These are phyloP conservation scores for Trichoderma polysporum DNA, from an alignment of 2,329 filamentous ascomycete species.

Conservation along the genomic window DNA sequence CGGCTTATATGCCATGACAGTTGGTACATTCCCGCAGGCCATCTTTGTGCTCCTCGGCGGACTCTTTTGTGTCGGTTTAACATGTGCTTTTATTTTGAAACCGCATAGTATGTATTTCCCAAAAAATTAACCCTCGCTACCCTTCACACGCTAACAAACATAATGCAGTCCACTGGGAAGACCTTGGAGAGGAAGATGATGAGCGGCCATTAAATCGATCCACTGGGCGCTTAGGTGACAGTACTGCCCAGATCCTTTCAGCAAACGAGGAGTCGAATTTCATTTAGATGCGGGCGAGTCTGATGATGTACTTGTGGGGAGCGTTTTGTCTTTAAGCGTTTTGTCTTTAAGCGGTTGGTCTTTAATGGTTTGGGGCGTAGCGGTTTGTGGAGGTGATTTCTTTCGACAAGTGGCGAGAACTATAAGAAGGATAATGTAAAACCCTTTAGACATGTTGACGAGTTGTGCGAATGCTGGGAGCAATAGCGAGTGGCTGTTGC, in stretches of 20 bases:
- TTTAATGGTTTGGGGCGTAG: background rate
- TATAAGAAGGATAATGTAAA: background rate
- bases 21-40: constrained; percentile 73
- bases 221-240: background rate
- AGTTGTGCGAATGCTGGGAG: background rate
- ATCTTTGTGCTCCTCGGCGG: constrained; percentile 74
- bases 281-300: constrained; percentile 23
- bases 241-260: background rate
- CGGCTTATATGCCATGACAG: constrained; percentile 78
- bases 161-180: constrained; percentile 37
- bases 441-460: background rate
- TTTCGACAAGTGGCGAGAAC: background rate
- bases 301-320: background rate
- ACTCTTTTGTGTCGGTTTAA: constrained; percentile 65
- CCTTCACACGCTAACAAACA: background rate
- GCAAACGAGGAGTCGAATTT: constrained; percentile 32
- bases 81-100: constrained; percentile 68
- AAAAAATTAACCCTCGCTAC: background rate
- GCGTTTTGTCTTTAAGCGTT: background rate
- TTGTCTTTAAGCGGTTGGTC: background rate
- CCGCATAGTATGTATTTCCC: constrained; percentile 61
- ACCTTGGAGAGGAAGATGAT: constrained; percentile 33
- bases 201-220: background rate
- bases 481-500: background rate
- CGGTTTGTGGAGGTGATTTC: background rate